Evolutionary conservation across 495 filamentous ascomycete species (phyloP), one percentile per base, ranked within the genome.

Genomic region (Thozetella sp.): DNA sequence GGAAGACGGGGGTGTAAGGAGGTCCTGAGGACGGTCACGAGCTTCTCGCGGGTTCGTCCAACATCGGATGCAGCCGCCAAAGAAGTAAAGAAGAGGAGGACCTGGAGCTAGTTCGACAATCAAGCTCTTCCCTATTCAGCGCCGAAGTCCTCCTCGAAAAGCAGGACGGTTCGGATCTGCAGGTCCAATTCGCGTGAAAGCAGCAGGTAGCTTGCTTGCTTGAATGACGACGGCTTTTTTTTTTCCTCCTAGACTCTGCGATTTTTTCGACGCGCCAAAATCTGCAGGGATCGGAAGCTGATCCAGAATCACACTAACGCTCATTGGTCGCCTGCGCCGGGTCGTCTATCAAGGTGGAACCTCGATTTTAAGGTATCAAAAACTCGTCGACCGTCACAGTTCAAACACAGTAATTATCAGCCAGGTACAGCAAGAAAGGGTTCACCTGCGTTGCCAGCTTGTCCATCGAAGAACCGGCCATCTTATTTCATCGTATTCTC

Each of bases 191-290:
- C n/a, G n/a, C n/a, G n/a, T n/a, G n/a, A n/a, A n/a, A n/a, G n/a
- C n/a, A n/a, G n/a, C n/a, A n/a, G n/a, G n/a, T n/a, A 48, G 23
- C n/a, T 3, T 3, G 3, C 45, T n/a, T 56, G 37, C 55, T 12
- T 64, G 60, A 55, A 70, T 68, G 61, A 71, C 63, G 59, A 46
- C 54, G 53, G 60, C 46, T 60, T 60, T 55, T 37, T 60, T 60
- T 55, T 60, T 64, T 57, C 34, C 23, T 43, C 9, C 20, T 37
- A 10, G 53, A 27, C 57, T 52, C 45, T 58, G 22, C 54, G 53
- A 11, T 52, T 34, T 53, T 53, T 54, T 34, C 15, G 25, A 26
- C 27, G 25, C 52, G 27, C 17, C 4, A 22, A 53, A 53, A 17
- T 51, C n/a, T 48, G n/a, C 43, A 48, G 43, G 43, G 43, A 20